Percentiles rank a stretch among this genome's conserved stretches.
phyloP scores from a whole-genome alignment of 441 rosid genomes.

The Euphorbia corollata region DNA sequence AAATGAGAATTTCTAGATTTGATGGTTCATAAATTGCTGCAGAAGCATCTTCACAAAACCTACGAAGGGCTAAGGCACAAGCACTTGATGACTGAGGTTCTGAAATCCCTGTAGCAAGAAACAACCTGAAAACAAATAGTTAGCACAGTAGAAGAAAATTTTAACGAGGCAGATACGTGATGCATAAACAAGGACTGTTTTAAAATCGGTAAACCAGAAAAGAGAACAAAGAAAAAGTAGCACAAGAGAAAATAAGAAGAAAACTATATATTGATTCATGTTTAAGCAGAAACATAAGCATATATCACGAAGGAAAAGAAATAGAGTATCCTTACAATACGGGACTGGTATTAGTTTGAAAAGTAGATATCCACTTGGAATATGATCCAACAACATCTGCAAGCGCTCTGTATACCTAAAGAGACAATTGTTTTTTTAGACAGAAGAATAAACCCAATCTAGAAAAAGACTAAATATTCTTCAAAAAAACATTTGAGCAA shows the following conservation, averaged over 20 bases:
- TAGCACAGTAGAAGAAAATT: conserved; percentile 26
- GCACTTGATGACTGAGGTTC: conserved; percentile 70
- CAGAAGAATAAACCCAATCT: conserved; percentile 14
- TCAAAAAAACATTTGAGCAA: not conserved
- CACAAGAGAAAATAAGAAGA: conserved; percentile 4
- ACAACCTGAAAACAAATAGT: conserved; percentile 69
- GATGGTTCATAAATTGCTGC: conserved; percentile 62
- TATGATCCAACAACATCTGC: conserved; percentile 92
- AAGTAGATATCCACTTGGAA: conserved; percentile 80
- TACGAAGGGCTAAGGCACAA: conserved; percentile 82
- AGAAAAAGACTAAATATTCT: conserved; percentile 7
- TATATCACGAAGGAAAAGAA: conserved; percentile 12
- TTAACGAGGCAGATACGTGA: conserved; percentile 8
- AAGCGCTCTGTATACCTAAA: conserved; percentile 86
- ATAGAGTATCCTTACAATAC: conserved; percentile 54
- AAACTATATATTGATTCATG: not conserved
- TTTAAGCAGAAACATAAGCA: not conserved
- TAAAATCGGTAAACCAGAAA: not conserved
- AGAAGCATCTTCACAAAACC: conserved; percentile 82
- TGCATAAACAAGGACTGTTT: conserved; percentile 10
- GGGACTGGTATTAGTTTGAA: conserved; percentile 55
- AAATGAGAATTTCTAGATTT: conserved; percentile 80
- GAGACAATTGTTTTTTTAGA: conserved; percentile 23
- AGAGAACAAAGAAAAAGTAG: conserved; percentile 5
- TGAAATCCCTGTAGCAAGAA: conserved; percentile 89